Evolutionary conservation across 202 grass and related monocot genomes (phyloP).

Genomic region (Panicum virgatum): DNA sequence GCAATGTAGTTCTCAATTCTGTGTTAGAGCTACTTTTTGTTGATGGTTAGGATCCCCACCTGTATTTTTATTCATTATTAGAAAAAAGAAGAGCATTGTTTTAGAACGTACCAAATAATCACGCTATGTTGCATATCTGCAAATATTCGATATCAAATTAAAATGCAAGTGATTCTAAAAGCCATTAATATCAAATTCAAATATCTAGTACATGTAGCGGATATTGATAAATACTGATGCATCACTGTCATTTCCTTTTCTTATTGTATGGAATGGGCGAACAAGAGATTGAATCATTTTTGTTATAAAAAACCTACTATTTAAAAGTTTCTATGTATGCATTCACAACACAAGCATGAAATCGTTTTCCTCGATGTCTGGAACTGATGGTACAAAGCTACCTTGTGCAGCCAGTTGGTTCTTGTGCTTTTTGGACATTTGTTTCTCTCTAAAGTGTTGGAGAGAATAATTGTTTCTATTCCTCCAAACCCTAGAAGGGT

Average conservation of each 20-base stretch:
- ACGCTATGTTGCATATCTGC: not conserved
- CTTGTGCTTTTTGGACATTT: not conserved
- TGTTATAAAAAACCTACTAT: not conserved
- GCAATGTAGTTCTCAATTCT: constrained; percentile 32
- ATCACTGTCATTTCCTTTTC: not conserved
- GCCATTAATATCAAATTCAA: not conserved
- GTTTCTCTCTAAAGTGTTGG: constrained; percentile 16
- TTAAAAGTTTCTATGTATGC: not conserved
- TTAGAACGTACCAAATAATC: not conserved
- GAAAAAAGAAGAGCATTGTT: not conserved
- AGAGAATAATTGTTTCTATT: too few relatives aligned
- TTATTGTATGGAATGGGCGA: not conserved
- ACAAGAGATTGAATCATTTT: constrained; percentile 6
- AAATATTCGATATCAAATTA: constrained; percentile 4
- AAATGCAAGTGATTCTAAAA: not conserved
- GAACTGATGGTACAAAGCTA: not conserved
- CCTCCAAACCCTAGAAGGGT: too few relatives aligned
- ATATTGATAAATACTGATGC: constrained; percentile 19
- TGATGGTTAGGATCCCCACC: not conserved
- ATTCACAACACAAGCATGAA: not conserved
- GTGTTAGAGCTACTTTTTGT: constrained; percentile 11
- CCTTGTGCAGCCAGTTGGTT: not conserved
- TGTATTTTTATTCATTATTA: not conserved
- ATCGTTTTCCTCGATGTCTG: not conserved
- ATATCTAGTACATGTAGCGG: too few relatives aligned